Evolutionary conservation across 2,329 filamentous ascomycete genomes (phyloP).

Genomic region (Ophiostoma perfectum): DNA sequence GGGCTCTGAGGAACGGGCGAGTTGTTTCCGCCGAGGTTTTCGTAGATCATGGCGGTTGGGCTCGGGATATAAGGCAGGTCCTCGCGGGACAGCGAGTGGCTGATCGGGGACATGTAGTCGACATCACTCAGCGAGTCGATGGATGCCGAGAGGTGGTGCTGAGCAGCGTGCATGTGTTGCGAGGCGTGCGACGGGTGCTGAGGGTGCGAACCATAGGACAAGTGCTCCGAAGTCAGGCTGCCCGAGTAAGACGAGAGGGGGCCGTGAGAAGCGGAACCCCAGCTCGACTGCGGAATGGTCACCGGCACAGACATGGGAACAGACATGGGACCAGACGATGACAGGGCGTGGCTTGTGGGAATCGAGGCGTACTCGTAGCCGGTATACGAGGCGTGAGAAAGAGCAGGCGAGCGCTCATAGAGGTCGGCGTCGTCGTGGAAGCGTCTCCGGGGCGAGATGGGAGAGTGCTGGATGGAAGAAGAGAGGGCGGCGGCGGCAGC

Average conservation of each 20-base stretch:
- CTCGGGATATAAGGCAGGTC: constrained; percentile 53
- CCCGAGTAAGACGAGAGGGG: constrained; percentile 23
- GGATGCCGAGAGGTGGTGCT: constrained; percentile 45
- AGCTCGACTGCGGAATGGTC: constrained; percentile 20
- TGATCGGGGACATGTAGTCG: constrained; percentile 55
- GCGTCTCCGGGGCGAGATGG: constrained; percentile 32
- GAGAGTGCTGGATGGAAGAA: constrained; percentile 5
- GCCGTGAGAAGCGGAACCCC: constrained; percentile 15
- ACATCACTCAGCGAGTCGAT: constrained; percentile 57
- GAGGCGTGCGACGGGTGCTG: constrained; percentile 11
- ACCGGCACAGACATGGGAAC: constrained; percentile 22
- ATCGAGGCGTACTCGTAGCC: constrained; percentile 37
- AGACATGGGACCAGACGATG: constrained; percentile 16
- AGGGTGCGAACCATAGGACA: not conserved
- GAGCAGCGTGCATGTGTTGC: constrained; percentile 15
- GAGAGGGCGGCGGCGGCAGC: constrained; percentile 18
- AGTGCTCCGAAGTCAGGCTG: constrained; percentile 20
- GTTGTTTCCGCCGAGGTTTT: constrained; percentile 33
- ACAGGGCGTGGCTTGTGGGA: constrained; percentile 34
- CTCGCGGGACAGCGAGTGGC: constrained; percentile 49
- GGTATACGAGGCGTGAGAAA: constrained; percentile 41
- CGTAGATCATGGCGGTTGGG: constrained; percentile 50
- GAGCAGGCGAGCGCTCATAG: constrained; percentile 39
- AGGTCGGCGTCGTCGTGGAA: constrained; percentile 38
- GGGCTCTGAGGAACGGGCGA: constrained; percentile 48